phyloP scores from a whole-genome alignment of 495 filamentous ascomycete species.

The Penicillium angulare region DNA sequence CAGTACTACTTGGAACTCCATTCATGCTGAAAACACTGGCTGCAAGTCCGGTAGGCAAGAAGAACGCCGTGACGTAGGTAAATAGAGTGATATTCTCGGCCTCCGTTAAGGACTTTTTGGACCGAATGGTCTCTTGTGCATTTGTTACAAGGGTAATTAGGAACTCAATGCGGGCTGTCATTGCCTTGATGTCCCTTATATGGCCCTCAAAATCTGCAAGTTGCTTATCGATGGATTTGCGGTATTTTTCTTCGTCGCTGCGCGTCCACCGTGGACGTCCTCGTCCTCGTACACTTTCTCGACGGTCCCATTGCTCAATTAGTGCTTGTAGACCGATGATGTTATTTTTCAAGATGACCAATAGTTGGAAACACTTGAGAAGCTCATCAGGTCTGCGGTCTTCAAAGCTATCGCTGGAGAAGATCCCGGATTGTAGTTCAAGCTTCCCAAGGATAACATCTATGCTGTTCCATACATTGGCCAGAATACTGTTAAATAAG shows the following conservation, averaged over 20 bases:
- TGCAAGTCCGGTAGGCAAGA: conserved; percentile 14
- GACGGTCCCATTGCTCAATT: conserved; percentile 11
- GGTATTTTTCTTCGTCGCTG: conserved; percentile 18
- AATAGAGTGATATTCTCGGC: conserved; percentile 18
- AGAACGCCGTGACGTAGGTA: conserved; percentile 20
- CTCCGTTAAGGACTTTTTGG: conserved; percentile 11
- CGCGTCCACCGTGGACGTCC: conserved; percentile 16
- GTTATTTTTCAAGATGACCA: conserved; percentile 14
- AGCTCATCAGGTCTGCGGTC: conserved; percentile 8
- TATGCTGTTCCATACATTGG: background rate
- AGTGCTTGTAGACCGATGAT: conserved; percentile 11
- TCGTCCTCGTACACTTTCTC: conserved; percentile 16
- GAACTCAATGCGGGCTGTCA: conserved; percentile 11
- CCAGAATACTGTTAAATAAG: conserved; percentile 8
- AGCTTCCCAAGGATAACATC: background rate
- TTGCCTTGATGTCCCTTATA: conserved; percentile 11
- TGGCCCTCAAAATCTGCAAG: conserved; percentile 6
- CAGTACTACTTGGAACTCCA: background rate
- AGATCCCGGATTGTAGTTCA: background rate
- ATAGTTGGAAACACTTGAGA: conserved; percentile 8
- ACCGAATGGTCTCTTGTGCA: conserved; percentile 15
- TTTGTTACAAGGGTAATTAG: conserved; percentile 11
- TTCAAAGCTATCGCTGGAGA: conserved; percentile 12
- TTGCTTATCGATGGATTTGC: conserved; percentile 11
- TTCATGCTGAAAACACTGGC: conserved; percentile 17